phyloP scores from a whole-genome alignment of 139 green algal genomes.

The Volvox reticuliferus region DNA sequence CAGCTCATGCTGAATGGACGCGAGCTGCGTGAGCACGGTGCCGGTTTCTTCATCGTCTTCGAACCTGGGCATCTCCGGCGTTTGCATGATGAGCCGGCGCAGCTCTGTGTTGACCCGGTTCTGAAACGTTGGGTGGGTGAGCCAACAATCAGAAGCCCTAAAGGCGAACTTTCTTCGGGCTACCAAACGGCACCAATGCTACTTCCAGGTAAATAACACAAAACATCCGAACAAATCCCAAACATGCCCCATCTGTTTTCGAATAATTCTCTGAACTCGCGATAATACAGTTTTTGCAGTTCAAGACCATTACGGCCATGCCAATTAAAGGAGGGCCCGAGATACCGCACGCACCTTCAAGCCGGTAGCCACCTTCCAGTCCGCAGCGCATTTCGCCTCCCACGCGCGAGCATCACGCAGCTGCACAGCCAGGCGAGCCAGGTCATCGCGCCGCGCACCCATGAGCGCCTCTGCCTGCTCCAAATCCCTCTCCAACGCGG shows the following conservation, averaged over 20 bases:
- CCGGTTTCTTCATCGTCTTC: conserved; percentile 16
- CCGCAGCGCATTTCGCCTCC: neutral
- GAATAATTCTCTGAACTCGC: no score
- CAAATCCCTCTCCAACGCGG: neutral
- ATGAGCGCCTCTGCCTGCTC: conserved; percentile 9
- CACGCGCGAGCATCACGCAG: neutral
- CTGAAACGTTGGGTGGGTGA: neutral
- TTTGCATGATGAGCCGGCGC: neutral
- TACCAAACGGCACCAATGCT: no score
- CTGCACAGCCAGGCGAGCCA: neutral
- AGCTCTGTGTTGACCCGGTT: neutral
- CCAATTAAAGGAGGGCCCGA: neutral
- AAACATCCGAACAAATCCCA: no score
- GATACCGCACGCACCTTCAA: neutral
- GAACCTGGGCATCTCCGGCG: neutral
- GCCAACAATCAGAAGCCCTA: no score
- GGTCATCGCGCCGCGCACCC: neutral
- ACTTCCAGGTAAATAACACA: no score
- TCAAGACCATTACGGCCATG: neutral
- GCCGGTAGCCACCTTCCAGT: neutral
- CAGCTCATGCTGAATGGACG: neutral
- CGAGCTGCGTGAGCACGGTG: neutral
- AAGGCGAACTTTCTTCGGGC: no score
- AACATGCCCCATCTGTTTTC: no score
- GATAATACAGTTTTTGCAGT: no score